These are phyloP conservation scores for Medicago truncatula DNA, from an alignment of 306 rosid species.

Conservation along the genomic window DNA sequence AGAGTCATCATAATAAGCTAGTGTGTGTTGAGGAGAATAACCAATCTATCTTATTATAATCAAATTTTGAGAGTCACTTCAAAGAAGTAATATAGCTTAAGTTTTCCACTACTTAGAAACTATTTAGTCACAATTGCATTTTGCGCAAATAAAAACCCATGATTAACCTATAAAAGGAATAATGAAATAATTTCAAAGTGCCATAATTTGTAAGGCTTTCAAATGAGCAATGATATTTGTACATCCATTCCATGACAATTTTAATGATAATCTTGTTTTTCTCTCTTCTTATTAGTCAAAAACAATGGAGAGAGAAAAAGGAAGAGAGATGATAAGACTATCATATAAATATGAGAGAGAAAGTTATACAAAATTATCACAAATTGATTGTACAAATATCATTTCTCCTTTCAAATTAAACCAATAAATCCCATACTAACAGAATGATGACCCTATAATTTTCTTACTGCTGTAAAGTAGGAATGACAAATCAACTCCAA, in stretches of 20 bases:
- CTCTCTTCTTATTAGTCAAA: too few species aligned
- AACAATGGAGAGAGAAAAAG: too few species aligned
- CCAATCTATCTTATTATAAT: conserved; percentile 25
- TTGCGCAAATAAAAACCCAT: conserved; percentile 29
- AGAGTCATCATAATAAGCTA: conserved; percentile 16
- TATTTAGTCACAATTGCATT: conserved; percentile 25
- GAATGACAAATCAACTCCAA: conserved; percentile 19
- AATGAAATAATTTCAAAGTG: conserved; percentile 5
- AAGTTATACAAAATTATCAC: too few species aligned
- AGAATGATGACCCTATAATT: conserved; percentile 4
- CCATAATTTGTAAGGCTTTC: background rate
- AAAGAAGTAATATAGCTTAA: conserved; percentile 6
- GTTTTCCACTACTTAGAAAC: conserved; percentile 8
- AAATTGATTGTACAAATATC: too few species aligned
- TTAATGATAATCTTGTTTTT: too few species aligned
- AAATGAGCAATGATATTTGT: too few species aligned
- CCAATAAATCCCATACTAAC: conserved; percentile 31
- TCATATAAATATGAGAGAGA: too few species aligned
- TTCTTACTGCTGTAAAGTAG: conserved; percentile 6
- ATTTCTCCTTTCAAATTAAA: conserved; percentile 17
- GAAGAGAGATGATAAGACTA: too few species aligned
- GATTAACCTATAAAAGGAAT: background rate
- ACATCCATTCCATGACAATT: too few species aligned
- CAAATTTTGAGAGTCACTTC: conserved; percentile 15
- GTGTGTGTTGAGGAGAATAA: background rate